These are phyloP conservation scores for Hypericum androsaemum DNA, from an alignment of 345 rosid species.

Conservation along the genomic window DNA sequence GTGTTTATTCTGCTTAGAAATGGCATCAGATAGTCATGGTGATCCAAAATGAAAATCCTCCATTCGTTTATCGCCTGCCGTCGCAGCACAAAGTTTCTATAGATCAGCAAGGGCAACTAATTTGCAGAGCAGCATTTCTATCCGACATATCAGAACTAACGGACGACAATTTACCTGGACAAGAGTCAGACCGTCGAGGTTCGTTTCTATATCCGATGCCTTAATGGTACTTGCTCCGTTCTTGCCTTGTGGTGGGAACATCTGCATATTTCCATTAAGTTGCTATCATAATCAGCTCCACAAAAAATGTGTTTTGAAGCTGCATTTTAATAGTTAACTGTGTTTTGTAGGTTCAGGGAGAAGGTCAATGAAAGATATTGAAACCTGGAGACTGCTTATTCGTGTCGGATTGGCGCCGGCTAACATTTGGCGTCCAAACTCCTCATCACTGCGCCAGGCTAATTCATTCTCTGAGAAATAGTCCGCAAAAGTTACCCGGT, in stretches of 20 bases:
- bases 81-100: no score
- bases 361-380: no score
- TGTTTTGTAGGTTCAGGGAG: not conserved
- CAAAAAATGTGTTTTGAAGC: no score
- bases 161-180: conserved; percentile 16
- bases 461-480: conserved; percentile 29
- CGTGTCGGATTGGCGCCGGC: conserved; percentile 77
- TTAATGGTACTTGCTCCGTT: conserved; percentile 29
- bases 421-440: conserved; percentile 71
- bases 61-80: conserved; percentile 32
- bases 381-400: conserved; percentile 45
- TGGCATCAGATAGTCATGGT: conserved; percentile 52
- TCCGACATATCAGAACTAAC: not conserved
- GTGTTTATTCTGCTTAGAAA: conserved; percentile 31
- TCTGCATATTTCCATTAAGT: conserved; percentile 19
- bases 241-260: conserved; percentile 40
- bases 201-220: conserved; percentile 24
- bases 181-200: conserved; percentile 39
- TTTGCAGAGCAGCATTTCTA: not conserved
- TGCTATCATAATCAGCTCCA: no score
- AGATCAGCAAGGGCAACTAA: no score
- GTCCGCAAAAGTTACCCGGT: not conserved
- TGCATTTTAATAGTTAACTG: not conserved
- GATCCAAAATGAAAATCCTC: conserved; percentile 46
- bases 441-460: conserved; percentile 71